A percentile compares a stretch with the other conserved stretches of the same genome.
Evolutionary conservation across 257 asterid genomes (phyloP).

Genomic region (Solanum clarkiae): DNA sequence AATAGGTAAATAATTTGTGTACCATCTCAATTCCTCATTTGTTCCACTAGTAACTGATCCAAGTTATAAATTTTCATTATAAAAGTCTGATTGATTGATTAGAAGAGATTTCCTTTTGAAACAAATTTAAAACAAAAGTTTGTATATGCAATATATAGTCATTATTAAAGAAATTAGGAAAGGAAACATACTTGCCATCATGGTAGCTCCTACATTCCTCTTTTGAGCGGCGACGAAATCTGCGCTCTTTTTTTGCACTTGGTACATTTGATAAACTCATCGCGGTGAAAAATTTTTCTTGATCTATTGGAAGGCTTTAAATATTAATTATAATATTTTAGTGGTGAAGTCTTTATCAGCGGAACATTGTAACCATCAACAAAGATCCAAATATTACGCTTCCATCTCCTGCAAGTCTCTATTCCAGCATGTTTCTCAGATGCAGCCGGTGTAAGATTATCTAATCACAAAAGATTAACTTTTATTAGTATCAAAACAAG

Average conservation of each 20-base stretch:
- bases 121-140: neutral
- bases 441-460: conserved; percentile 41
- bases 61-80: neutral
- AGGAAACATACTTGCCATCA: conserved; percentile 33
- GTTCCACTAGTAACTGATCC: too few species aligned
- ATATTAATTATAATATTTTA: conserved; percentile 28
- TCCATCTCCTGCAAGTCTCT: conserved; percentile 41
- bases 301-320: conserved; percentile 21
- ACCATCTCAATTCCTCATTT: too few species aligned
- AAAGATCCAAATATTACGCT: conserved; percentile 36
- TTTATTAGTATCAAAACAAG: neutral
- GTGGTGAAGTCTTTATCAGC: conserved; percentile 27
- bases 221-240: conserved; percentile 30
- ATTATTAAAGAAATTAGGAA: neutral
- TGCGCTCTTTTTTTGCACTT: conserved; percentile 28
- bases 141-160: neutral
- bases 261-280: conserved; percentile 31
- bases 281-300: neutral
- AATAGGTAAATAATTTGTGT: too few species aligned
- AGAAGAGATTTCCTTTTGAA: neutral
- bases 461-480: neutral
- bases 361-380: conserved; percentile 37
- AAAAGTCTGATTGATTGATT: neutral
- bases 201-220: conserved; percentile 35
- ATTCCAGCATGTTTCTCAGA: conserved; percentile 43